Conservation (phyloP, 2,329 filamentous ascomycete genomes). For the Fusarium devonianum region DNA sequence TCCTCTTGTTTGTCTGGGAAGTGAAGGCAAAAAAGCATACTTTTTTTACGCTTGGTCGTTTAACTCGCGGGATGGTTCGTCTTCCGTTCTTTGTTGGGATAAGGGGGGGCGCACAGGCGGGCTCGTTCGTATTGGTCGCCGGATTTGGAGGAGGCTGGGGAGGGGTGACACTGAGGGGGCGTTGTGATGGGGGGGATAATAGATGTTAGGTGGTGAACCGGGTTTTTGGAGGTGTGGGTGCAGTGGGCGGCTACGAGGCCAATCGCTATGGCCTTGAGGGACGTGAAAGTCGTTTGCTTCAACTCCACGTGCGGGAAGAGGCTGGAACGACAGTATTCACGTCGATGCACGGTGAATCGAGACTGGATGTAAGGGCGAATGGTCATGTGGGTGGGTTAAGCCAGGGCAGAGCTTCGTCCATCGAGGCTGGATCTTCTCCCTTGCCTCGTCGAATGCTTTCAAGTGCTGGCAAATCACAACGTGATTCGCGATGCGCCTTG, state of each 20-base stretch:
- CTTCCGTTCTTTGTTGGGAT: not conserved
- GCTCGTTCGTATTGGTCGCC: not conserved
- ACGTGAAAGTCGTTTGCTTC: slow-evolving; percentile 2
- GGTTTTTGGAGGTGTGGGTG: slow-evolving; percentile 26
- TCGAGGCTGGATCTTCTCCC: not conserved
- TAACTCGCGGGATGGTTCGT: not conserved
- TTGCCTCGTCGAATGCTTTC: too few relatives aligned
- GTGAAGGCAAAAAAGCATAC: slow-evolving; percentile 10
- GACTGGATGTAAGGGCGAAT: not conserved
- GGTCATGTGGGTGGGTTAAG: not conserved
- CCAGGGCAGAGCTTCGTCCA: too few relatives aligned
- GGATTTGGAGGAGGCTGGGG: slow-evolving; percentile 12
- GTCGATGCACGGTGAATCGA: too few relatives aligned
- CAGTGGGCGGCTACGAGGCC: slow-evolving; percentile 37
- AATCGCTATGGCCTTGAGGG: slow-evolving; percentile 18
- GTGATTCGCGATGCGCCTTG: too few relatives aligned
- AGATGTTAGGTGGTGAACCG: slow-evolving; percentile 1
- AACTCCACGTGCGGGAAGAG: slow-evolving; percentile 32
- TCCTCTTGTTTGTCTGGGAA: slow-evolving; percentile 22
- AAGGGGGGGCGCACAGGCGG: too few relatives aligned
- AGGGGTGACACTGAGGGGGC: slow-evolving; percentile 3
- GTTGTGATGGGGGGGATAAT: not conserved
- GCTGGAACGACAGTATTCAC: too few relatives aligned
- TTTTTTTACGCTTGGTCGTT: not conserved
- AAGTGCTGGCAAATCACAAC: too few relatives aligned